Evolutionary conservation across 139 green algal species (phyloP), one percentile per base, ranked within the genome.

Genomic region (Microglena sp.): DNA sequence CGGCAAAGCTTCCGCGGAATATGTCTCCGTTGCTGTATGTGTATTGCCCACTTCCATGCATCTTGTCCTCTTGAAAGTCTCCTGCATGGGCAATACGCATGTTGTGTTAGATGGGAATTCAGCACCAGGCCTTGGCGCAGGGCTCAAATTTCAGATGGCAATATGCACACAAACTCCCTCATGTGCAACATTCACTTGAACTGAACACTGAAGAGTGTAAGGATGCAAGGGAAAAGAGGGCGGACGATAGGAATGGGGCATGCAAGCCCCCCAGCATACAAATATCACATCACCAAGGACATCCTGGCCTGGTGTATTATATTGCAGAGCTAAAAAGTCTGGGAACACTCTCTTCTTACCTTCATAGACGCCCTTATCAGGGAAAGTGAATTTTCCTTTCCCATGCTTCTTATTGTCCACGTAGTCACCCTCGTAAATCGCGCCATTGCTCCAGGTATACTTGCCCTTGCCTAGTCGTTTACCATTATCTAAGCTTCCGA

Each of bases 1-100:
- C 40, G 28, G 69, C 45, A 61, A 87, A 88, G 22, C 55, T 34
- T 27, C 82, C 82, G 29, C 68, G 45, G 50, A 84, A 88, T 1
- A 84, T 72, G 64, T 88, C 82, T 0, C 82, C 82, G 43, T 63
- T 84, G 28, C 59, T 45, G 60, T 88, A 88, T 18, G 61, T 69
- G 50, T 78, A 83, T 3, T 28, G 45, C 1, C 77, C 78, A 5
- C 62, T 56, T 1, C 81, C 81, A 44, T 82, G 36, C 68, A 81
- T 79, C 60, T 72, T 65, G 69, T 88, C 77, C 4, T 76, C 73
- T 24, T 69, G 63, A 64, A 67, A 88, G n/a, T 69, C 68, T 11
- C 79, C 77, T 84, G 71, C 40, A 57, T 0, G 22, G 26, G 2
- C n/a, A 43, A 7, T 11, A n/a, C n/a, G n/a, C n/a, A n/a, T n/a